A percentile compares a stretch with the other conserved stretches of the same genome.
phyloP scores from a whole-genome alignment of 2,329 filamentous ascomycete genomes.

The Neofusicoccum cordaticola region DNA sequence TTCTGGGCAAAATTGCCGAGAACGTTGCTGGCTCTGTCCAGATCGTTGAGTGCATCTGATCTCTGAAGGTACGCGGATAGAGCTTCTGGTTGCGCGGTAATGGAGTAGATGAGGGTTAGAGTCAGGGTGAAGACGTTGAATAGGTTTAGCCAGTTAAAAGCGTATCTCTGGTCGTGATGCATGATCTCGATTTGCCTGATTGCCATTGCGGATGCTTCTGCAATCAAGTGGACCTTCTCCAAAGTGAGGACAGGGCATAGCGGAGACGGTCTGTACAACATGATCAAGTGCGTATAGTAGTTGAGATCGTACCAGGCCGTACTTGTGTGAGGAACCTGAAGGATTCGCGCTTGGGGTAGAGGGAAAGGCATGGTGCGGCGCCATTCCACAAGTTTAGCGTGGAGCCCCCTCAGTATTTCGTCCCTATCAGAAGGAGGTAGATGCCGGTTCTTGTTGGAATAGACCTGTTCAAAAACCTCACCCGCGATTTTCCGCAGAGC shows the following conservation, averaged over 20 bases:
- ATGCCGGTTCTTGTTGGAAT: conserved; percentile 27
- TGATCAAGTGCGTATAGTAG: conserved; percentile 47
- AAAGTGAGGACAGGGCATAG: conserved; percentile 39
- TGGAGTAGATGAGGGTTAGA: conserved; percentile 45
- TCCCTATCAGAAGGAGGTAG: conserved; percentile 19
- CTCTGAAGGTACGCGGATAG: conserved; percentile 18
- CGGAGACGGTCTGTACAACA: conserved; percentile 47
- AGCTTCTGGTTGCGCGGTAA: conserved; percentile 38
- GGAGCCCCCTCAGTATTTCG: conserved; percentile 33
- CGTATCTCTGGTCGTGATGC: conserved; percentile 40
- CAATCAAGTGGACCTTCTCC: conserved; percentile 37
- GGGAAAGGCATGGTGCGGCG: conserved; percentile 27
- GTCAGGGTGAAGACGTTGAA: conserved; percentile 43
- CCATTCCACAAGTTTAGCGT: conserved; percentile 46
- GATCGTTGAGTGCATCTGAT: conserved; percentile 20
- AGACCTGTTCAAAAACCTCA: conserved; percentile 40
- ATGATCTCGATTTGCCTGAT: conserved; percentile 42
- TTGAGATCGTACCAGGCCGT: conserved; percentile 50
- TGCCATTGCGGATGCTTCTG: conserved; percentile 42
- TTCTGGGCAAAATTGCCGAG: conserved; percentile 17
- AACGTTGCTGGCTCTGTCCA: conserved; percentile 19
- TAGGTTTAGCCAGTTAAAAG: conserved; percentile 45
- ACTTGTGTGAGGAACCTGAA: conserved; percentile 43
- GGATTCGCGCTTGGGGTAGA: not conserved
- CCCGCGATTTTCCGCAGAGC: conserved; percentile 42